Conservation (phyloP, 1,284 basidiomycete genomes). For the Irpex sp. region DNA sequence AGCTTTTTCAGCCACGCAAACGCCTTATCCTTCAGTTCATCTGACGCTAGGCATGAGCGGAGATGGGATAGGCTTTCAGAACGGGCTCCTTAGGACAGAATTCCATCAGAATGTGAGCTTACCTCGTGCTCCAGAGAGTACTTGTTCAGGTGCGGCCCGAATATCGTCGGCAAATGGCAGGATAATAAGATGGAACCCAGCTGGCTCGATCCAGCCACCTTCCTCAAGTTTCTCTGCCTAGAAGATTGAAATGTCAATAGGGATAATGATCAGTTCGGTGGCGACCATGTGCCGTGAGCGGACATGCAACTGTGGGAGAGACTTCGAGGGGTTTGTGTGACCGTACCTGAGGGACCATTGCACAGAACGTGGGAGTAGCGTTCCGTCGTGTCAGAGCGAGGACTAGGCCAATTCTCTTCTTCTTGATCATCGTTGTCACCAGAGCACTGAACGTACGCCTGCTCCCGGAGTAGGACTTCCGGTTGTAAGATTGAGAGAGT, state of each 20-base stretch:
- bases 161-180: conserved; percentile 95
- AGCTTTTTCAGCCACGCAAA: conserved; percentile 77
- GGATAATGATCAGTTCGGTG: conserved; percentile 4
- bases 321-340: neutral
- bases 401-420: conserved; percentile 80
- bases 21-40: conserved; percentile 68
- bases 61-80: neutral
- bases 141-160: conserved; percentile 63
- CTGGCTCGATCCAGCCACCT: conserved; percentile 77
- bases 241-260: conserved; percentile 2
- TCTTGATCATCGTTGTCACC: conserved; percentile 78
- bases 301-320: neutral
- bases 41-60: conserved; percentile 48
- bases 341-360: conserved; percentile 81
- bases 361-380: conserved; percentile 77
- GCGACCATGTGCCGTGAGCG: neutral
- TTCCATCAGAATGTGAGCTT: neutral
- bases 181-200: conserved; percentile 90
- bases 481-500: neutral
- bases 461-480: conserved; percentile 81
- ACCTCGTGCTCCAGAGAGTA: conserved; percentile 51
- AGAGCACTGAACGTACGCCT: conserved; percentile 90
- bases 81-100: neutral
- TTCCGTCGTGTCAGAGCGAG: conserved; percentile 73
- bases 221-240: conserved; percentile 74